Evolutionary conservation across 2,329 filamentous ascomycete genomes (phyloP).

Genomic region (Trichoderma aggressivum): DNA sequence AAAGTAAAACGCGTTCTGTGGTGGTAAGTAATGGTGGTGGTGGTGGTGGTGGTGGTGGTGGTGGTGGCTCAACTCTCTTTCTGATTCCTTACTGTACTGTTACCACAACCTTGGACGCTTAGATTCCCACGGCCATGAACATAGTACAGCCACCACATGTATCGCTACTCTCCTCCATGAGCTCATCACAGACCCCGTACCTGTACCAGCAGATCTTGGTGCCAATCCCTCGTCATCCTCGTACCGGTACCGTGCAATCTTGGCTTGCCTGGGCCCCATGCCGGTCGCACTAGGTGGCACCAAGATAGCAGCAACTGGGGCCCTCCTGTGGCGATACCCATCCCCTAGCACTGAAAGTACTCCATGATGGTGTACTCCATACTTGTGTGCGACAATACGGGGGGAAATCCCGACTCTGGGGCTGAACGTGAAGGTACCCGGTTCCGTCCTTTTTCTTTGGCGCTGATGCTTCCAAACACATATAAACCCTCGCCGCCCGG

Average conservation of each 20-base stretch:
- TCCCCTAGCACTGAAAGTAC: not conserved
- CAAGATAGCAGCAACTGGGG: not conserved
- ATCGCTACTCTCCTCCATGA: not conserved
- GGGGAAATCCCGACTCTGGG: not conserved
- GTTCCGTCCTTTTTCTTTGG: not conserved
- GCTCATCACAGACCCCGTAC: not conserved
- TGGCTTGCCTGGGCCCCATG: not conserved
- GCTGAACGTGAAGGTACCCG: not conserved
- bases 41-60: not conserved
- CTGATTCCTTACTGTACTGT: not conserved
- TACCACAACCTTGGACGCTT: not conserved
- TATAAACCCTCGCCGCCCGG: constrained; percentile 3
- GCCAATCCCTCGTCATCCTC: not conserved
- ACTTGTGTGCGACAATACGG: constrained; percentile 8
- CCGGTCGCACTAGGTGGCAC: not conserved
- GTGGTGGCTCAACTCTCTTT: not conserved
- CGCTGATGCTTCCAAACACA: constrained; percentile 9
- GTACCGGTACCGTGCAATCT: not conserved
- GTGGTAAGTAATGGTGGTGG: no score
- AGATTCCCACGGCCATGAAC: not conserved
- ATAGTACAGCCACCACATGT: not conserved
- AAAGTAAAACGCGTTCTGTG: no score
- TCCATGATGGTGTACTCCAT: constrained; percentile 2
- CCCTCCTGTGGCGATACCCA: constrained; percentile 11
- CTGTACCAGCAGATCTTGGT: not conserved